Percentiles rank a stretch among this genome's conserved stretches.
Evolutionary conservation across 768 basidiomycete species (phyloP).

Genomic region (Boletellus emodensis): DNA sequence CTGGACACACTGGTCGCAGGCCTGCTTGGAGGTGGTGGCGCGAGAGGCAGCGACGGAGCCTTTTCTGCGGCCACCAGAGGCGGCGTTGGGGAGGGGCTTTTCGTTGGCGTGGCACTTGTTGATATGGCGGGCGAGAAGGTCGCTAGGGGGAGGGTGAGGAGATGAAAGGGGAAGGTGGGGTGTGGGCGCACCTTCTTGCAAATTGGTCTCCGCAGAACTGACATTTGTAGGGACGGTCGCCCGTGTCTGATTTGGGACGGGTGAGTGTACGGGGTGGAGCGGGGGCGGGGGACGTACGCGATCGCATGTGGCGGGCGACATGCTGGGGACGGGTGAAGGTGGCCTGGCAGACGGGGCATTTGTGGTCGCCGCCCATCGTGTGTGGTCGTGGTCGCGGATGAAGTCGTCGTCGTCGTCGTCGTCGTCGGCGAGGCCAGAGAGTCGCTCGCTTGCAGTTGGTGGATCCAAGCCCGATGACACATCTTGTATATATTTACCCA

Average conservation of each 20-base stretch:
- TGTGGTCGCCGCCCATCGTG: constrained; percentile 76
- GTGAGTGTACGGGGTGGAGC: constrained; percentile 20
- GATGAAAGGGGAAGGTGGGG: constrained; percentile 5
- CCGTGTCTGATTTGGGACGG: constrained; percentile 56
- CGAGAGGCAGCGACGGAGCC: constrained; percentile 63
- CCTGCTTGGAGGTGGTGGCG: constrained; percentile 76
- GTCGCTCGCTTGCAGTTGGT: constrained; percentile 23
- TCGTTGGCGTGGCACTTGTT: constrained; percentile 86
- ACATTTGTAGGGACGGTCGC: constrained; percentile 87
- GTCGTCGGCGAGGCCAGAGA: constrained; percentile 15
- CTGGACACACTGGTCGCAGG: constrained; percentile 82
- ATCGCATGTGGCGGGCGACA: constrained; percentile 88
- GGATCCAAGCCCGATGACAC: constrained; percentile 32
- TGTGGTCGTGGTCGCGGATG: too few relatives aligned
- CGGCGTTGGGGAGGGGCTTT: constrained; percentile 41
- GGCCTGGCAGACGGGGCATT: constrained; percentile 82
- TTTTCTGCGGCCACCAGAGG: constrained; percentile 50
- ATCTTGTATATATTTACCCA: constrained; percentile 37
- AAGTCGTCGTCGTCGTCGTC: constrained; percentile 5
- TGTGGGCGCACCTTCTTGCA: constrained; percentile 59
- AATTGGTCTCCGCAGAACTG: constrained; percentile 88
- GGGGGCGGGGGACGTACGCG: constrained; percentile 54
- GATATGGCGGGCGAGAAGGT: constrained; percentile 79
- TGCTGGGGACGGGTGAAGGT: constrained; percentile 88
- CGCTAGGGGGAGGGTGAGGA: constrained; percentile 40